Base-by-base conservation (phyloP, 2,329 filamentous ascomycete genomes). In the Venturia asperata region DNA sequence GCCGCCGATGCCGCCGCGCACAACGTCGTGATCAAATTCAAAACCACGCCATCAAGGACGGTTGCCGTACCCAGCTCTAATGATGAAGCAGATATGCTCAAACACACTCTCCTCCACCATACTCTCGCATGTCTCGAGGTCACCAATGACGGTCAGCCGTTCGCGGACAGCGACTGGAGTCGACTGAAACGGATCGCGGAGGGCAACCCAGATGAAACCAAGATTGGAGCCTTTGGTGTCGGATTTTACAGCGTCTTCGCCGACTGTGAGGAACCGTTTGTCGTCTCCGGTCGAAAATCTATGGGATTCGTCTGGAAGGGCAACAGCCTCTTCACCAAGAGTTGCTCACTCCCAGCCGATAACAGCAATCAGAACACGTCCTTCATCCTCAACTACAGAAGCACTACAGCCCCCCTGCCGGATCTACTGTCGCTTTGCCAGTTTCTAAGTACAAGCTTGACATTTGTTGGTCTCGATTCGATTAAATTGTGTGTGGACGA, bases 281-380 rank as follows among this genome's bases (percentile, higher is more conserved):
- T 99, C 69, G 94, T 91, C 69, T 97, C 93, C 0, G 94, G 94
- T 0, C 85, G 83, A 68, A 88, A 96, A 76, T 92, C 92, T 45
- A 97, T 99, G 91, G 93, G 93, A 0, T 99, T 99, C 73, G 99
- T 97, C 79, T 99, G 94, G 95, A 97, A 97, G 76, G 92, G 90
- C n/a, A 97, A 97, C 75, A 91, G 91, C 5, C 83, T 99, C 1
- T 97, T 96, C 74, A 99, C 95, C 30, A 89, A 92, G 71, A 90
- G 91, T 70, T 82, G 94, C 27, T 86, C 87, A 69, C 78, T 97
- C 9, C 86, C 89, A 1, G 81, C 85, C 58, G 84, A 85, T 30
- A 83, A 91, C 71, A 78, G 81, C 19, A 88, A 82, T 65, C 80
- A 80, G 41, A 85, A 93, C 70, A 99, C 95, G 1, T 89, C 88